These are phyloP conservation scores for Aspergillus amoenus DNA, from an alignment of 2,329 filamentous ascomycete species.

Conservation along the genomic window DNA sequence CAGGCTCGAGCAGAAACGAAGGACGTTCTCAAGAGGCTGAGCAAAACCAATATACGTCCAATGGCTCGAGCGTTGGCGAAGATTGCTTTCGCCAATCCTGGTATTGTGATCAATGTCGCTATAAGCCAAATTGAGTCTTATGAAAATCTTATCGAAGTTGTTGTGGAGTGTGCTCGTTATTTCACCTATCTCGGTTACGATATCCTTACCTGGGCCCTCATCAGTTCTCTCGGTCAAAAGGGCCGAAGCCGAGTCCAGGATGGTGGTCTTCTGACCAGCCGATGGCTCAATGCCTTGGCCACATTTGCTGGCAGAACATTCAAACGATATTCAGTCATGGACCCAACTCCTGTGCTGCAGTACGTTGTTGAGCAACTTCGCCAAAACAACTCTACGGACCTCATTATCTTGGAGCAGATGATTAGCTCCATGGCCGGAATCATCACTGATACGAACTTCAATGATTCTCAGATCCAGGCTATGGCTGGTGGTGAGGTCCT, in stretches of 20 bases:
- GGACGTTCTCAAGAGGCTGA: conserved; percentile 83
- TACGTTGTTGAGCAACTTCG: conserved; percentile 85
- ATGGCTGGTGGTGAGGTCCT: conserved; percentile 84
- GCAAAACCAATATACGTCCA: conserved; percentile 77
- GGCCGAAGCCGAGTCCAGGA: conserved; percentile 60
- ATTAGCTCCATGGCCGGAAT: conserved; percentile 93
- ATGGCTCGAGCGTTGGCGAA: conserved; percentile 91
- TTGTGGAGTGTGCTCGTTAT: conserved; percentile 91
- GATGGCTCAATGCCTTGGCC: conserved; percentile 87
- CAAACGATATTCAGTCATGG: conserved; percentile 78
- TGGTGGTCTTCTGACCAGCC: conserved; percentile 74
- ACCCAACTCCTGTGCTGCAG: conserved; percentile 79
- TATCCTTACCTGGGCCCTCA: conserved; percentile 85
- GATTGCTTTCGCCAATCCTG: conserved; percentile 86
- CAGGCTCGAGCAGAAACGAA: conserved; percentile 76
- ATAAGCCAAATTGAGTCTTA: conserved; percentile 91
- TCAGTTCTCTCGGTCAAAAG: conserved; percentile 66
- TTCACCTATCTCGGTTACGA: conserved; percentile 93
- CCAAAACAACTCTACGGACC: conserved; percentile 79
- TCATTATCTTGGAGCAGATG: conserved; percentile 88
- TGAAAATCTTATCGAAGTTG: conserved; percentile 88
- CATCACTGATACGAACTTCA: conserved; percentile 81
- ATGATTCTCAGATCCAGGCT: conserved; percentile 79
- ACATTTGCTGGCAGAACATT: conserved; percentile 91
- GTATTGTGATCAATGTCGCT: conserved; percentile 85